A percentile compares a stretch with the other conserved stretches of the same genome.
Conservation (phyloP, 129 eudicot genomes). For the carrot (Daucus carota) region DH1_v3.0 NC_030386.2:24193501-24194000, state of each 20-base stretch:
- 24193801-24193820: conserved; percentile 86
- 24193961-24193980: background rate
- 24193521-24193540: conserved; percentile 2
- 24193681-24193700: conserved; percentile 2
- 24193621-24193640: conserved; percentile 2
- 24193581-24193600: background rate
- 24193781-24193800: conserved; percentile 88
- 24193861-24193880: conserved; percentile 46
- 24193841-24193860: conserved; percentile 90
- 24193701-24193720: conserved; percentile 57
- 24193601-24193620: conserved; percentile 3
- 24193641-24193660: conserved; percentile 2
- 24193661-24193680: background rate
- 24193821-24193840: conserved; percentile 82
- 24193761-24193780: conserved; percentile 83
- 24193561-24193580: background rate
- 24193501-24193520: background rate
- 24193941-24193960: background rate
- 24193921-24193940: background rate
- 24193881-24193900: background rate
- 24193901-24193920: background rate
- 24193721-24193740: conserved; percentile 82
- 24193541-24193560: conserved; percentile 5
- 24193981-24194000: background rate
- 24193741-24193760: conserved; percentile 97